Conservation (phyloP, 257 asterid genomes). For the Buddleja alternifolia region DNA sequence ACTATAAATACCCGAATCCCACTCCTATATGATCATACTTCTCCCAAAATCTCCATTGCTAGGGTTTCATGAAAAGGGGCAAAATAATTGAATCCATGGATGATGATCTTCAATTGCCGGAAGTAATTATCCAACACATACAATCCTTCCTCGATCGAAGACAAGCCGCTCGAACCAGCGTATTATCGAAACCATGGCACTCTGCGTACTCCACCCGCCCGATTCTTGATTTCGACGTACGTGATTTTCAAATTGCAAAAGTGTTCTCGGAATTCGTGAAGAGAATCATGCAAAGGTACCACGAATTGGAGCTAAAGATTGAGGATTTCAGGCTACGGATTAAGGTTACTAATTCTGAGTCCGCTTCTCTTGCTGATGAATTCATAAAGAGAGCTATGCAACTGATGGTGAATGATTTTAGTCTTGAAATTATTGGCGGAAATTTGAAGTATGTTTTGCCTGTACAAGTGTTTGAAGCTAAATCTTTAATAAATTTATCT, state of each 20-base stretch:
- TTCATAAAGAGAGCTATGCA: background rate
- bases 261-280: background rate
- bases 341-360: background rate
- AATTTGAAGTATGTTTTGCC: too few relatives aligned
- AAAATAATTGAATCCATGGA: background rate
- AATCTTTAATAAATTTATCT: constrained; percentile 1
- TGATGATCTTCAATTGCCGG: background rate
- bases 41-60: background rate
- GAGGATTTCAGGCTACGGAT: background rate
- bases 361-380: constrained; percentile 1
- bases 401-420: constrained; percentile 7
- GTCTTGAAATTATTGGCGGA: too few relatives aligned
- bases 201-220: too few relatives aligned
- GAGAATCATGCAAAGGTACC: background rate
- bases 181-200: too few relatives aligned
- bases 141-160: too few relatives aligned
- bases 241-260: background rate
- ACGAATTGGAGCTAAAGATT: background rate
- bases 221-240: background rate
- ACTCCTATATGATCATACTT: too few relatives aligned
- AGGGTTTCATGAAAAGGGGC: constrained; percentile 24
- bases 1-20: too few relatives aligned
- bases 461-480: background rate
- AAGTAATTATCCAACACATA: too few relatives aligned
- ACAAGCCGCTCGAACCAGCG: too few relatives aligned